Conservation (phyloP, 495 filamentous ascomycete species). For the Haplographium delicatum region DNA sequence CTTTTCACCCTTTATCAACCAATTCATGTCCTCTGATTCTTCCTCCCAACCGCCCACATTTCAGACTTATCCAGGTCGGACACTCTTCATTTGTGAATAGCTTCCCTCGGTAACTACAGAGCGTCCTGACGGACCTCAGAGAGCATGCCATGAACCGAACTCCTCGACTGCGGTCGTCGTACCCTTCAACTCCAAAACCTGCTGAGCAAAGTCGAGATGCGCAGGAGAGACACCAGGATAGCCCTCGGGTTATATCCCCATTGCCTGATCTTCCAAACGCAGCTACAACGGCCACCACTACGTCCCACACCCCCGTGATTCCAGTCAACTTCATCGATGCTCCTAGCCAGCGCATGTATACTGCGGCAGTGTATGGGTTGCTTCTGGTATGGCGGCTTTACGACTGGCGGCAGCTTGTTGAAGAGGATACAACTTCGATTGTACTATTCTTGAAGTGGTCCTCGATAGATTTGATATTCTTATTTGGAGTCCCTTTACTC, state of each 20-base stretch:
- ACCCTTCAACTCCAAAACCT: slow-evolving; percentile 58
- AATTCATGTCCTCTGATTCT: too few species aligned
- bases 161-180: slow-evolving; percentile 67
- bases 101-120: not conserved
- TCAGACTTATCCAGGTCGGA: too few species aligned
- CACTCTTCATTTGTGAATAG: not conserved
- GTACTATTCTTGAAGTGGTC: slow-evolving; percentile 93
- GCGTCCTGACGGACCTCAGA: slow-evolving; percentile 6
- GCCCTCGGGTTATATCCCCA: slow-evolving; percentile 4
- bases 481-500: slow-evolving; percentile 77
- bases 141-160: slow-evolving; percentile 67
- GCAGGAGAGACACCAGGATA: not conserved
- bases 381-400: slow-evolving; percentile 77
- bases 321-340: slow-evolving; percentile 73
- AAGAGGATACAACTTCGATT: slow-evolving; percentile 73
- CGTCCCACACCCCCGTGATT: slow-evolving; percentile 55
- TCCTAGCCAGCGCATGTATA: slow-evolving; percentile 82
- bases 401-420: slow-evolving; percentile 69
- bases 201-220: not conserved
- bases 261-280: slow-evolving; percentile 20
- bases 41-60: too few species aligned
- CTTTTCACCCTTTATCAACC: too few species aligned
- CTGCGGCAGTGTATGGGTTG: slow-evolving; percentile 64
- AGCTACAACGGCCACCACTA: slow-evolving; percentile 17
- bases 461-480: slow-evolving; percentile 71